These are phyloP conservation scores for Fraxinus xanthoxyloides DNA, from an alignment of 305 asterid species.

Conservation along the genomic window DNA sequence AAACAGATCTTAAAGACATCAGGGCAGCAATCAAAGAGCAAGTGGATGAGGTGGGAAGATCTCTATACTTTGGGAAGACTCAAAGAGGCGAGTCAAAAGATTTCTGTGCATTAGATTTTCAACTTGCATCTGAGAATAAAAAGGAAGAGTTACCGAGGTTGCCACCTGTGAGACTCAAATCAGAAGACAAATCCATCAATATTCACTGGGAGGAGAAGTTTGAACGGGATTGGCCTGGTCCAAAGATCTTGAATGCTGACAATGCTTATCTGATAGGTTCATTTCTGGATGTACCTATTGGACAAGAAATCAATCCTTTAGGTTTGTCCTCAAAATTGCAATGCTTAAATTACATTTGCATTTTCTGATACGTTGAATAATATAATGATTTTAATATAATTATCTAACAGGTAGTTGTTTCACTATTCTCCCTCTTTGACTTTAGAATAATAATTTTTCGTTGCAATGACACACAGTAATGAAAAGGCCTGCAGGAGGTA, in stretches of 20 bases:
- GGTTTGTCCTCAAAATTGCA: slow-evolving; percentile 43
- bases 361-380: neutral
- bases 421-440: slow-evolving; percentile 9
- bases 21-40: slow-evolving; percentile 72
- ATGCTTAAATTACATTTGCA: slow-evolving; percentile 2
- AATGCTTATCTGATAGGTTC: slow-evolving; percentile 75
- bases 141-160: slow-evolving; percentile 92
- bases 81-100: slow-evolving; percentile 53
- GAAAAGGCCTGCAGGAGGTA: slow-evolving; percentile 79
- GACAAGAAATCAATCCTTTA: slow-evolving; percentile 75
- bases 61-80: slow-evolving; percentile 62
- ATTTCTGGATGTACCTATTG: slow-evolving; percentile 89
- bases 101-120: slow-evolving; percentile 50
- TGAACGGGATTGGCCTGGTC: slow-evolving; percentile 61
- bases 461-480: slow-evolving; percentile 45
- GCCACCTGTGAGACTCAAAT: slow-evolving; percentile 84
- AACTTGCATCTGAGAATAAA: slow-evolving; percentile 52
- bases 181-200: slow-evolving; percentile 78
- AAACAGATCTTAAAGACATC: slow-evolving; percentile 45
- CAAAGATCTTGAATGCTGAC: slow-evolving; percentile 61
- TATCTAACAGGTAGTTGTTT: neutral
- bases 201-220: slow-evolving; percentile 85
- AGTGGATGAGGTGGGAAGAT: slow-evolving; percentile 83
- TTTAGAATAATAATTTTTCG: slow-evolving; percentile 23
- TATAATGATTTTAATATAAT: neutral